phyloP scores from a whole-genome alignment of 2,329 filamentous ascomycete genomes.

The Fusarium kyushuense region DNA sequence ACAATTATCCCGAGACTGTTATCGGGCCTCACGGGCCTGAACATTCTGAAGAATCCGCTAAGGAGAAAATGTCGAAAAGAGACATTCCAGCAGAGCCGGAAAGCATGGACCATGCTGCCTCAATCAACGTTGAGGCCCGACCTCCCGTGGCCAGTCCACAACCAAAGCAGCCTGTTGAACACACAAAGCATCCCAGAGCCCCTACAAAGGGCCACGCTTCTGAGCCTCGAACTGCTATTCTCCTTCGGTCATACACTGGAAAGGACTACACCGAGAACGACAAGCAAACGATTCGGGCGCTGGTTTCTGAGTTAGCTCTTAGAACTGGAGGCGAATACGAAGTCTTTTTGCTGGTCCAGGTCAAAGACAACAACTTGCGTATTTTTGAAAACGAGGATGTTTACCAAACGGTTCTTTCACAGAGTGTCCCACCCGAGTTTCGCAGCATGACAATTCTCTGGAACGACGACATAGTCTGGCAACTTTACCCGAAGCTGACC shows the following conservation, averaged over 20 bases:
- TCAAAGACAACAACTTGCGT: constrained; percentile 71
- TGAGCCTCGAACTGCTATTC: constrained; percentile 74
- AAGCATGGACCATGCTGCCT: neutral
- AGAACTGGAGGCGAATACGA: constrained; percentile 84
- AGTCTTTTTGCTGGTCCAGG: constrained; percentile 82
- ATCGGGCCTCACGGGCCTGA: constrained; percentile 28
- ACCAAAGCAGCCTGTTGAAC: constrained; percentile 10
- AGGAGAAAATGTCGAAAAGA: constrained; percentile 27
- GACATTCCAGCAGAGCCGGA: constrained; percentile 10
- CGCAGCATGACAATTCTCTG: constrained; percentile 78
- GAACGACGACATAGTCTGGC: constrained; percentile 79
- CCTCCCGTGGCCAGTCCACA: constrained; percentile 4
- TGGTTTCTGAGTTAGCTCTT: constrained; percentile 81
- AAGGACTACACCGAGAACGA: constrained; percentile 84
- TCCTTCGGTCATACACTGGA: constrained; percentile 81
- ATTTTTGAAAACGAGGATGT: constrained; percentile 70
- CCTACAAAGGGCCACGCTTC: constrained; percentile 41
- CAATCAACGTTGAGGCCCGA: neutral
- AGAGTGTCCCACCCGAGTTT: constrained; percentile 77
- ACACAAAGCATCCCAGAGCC: constrained; percentile 24
- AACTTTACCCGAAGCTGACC: constrained; percentile 81
- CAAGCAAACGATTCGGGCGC: constrained; percentile 80
- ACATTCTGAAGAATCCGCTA: constrained; percentile 12
- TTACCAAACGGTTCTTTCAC: constrained; percentile 70
- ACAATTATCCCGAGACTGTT: constrained; percentile 55